Conservation (phyloP, 176 grass and related monocot species). For the Aegilops speltoides region DNA sequence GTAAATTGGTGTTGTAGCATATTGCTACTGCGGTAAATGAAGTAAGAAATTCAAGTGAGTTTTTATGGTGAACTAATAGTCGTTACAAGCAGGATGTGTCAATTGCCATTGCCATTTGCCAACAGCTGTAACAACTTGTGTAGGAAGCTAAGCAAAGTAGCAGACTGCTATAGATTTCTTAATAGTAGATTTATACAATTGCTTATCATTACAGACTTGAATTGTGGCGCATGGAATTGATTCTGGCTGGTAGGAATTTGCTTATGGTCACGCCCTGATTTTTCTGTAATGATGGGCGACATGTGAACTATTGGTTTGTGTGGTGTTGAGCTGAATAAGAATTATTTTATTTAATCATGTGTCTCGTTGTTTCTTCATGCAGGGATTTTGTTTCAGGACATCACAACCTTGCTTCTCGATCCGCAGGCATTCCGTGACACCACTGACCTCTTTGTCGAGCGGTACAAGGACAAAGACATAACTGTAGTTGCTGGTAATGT, state of each 20-base stretch:
- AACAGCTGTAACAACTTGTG: neutral
- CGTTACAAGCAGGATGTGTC: neutral
- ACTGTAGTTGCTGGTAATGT: constrained; percentile 79
- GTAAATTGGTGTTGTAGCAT: neutral
- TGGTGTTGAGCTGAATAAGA: neutral
- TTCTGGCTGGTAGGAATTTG: neutral
- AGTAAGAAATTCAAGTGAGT: neutral
- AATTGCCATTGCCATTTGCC: neutral
- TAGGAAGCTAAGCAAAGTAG: neutral
- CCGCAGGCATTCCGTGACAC: constrained; percentile 73
- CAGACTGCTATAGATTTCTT: neutral
- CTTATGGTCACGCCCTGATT: neutral
- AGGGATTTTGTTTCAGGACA: constrained; percentile 97
- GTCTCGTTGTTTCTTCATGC: neutral
- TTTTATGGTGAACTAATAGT: neutral
- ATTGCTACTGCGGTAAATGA: neutral
- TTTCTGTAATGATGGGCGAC: neutral
- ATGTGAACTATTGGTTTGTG: neutral
- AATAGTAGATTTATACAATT: neutral
- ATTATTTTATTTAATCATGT: neutral
- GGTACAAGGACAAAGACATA: constrained; percentile 75
- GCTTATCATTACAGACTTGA: neutral
- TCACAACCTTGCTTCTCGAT: constrained; percentile 90
- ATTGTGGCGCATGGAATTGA: neutral
- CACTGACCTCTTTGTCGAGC: constrained; percentile 89